Evolutionary conservation across 805 yeast species (phyloP).

Genomic region (Ogataea sp.): DNA sequence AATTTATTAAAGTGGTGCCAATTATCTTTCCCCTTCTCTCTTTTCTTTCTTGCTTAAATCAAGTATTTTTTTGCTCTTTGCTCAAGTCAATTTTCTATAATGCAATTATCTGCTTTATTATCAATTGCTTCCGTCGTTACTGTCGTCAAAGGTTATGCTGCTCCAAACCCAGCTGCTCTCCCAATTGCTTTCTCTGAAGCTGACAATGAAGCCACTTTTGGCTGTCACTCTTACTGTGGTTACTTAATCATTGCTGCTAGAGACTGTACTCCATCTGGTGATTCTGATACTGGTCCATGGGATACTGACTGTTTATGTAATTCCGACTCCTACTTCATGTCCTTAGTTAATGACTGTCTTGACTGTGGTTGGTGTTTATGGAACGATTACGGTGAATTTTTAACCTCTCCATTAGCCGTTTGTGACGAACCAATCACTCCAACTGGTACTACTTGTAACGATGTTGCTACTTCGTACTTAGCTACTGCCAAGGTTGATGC

Average conservation of each 20-base stretch:
- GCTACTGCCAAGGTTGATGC: not conserved
- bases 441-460: constrained; percentile 1
- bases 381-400: constrained; percentile 4
- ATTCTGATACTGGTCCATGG: constrained; percentile 21
- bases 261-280: constrained; percentile 14
- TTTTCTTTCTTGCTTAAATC: no score
- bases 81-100: no score
- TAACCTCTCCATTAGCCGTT: constrained; percentile 4
- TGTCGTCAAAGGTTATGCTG: no score
- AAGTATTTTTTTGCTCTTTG: no score
- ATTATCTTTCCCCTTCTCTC: no score
- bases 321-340: constrained; percentile 17
- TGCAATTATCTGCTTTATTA: not conserved
- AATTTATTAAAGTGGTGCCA: no score
- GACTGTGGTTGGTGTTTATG: constrained; percentile 15
- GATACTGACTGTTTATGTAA: constrained; percentile 25
- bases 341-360: constrained; percentile 25
- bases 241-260: constrained; percentile 22
- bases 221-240: constrained; percentile 27
- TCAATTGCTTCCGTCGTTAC: not conserved
- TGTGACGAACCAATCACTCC: constrained; percentile 3
- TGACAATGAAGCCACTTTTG: constrained; percentile 19
- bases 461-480: not conserved
- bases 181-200: constrained; percentile 18
- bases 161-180: not conserved